These are phyloP conservation scores for Dichotomocladium elegans DNA, from an alignment of 371 early-diverging fungal genomes.

Conservation along the genomic window DNA sequence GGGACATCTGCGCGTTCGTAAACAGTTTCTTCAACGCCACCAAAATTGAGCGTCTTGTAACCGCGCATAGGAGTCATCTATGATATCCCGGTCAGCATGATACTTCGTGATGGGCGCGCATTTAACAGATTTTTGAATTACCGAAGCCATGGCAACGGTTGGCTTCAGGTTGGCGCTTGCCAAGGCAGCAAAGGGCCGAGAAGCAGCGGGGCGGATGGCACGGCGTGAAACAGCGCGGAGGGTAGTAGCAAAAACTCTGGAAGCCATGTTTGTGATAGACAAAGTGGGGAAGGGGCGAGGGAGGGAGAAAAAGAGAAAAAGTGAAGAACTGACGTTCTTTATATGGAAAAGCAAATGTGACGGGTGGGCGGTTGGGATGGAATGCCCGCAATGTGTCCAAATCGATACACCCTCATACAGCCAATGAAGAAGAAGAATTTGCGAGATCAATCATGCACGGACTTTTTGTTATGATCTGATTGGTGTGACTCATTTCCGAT, in stretches of 20 bases:
- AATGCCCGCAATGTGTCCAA: not conserved
- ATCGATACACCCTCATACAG: too few relatives aligned
- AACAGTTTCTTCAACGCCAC: slow-evolving; percentile 88
- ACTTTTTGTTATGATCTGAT: slow-evolving; percentile 28
- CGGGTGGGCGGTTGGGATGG: not conserved
- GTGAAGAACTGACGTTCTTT: slow-evolving; percentile 1
- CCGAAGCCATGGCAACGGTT: slow-evolving; percentile 31
- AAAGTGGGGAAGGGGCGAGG: too few relatives aligned
- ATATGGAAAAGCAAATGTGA: not conserved
- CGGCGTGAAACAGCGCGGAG: slow-evolving; percentile 40
- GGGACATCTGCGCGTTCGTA: slow-evolving; percentile 96
- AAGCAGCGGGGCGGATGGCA: slow-evolving; percentile 26
- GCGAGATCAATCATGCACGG: too few relatives aligned
- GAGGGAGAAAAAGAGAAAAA: slow-evolving; percentile 10
- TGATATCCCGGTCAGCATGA: too few relatives aligned
- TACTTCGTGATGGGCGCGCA: not conserved
- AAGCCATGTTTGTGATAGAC: slow-evolving; percentile 27
- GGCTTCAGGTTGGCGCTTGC: slow-evolving; percentile 11
- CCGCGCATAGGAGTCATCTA: slow-evolving; percentile 64
- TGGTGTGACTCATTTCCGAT: slow-evolving; percentile 52
- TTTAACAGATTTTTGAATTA: slow-evolving; percentile 15
- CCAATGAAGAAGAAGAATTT: slow-evolving; percentile 2
- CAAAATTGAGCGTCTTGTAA: slow-evolving; percentile 93
- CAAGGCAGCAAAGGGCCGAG: slow-evolving; percentile 17
- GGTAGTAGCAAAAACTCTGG: slow-evolving; percentile 38